Percentiles rank a stretch among this genome's conserved stretches.
These are phyloP conservation scores for Penicillium sp. DNA, from an alignment of 2,329 filamentous ascomycete genomes.

Conservation along the genomic window DNA sequence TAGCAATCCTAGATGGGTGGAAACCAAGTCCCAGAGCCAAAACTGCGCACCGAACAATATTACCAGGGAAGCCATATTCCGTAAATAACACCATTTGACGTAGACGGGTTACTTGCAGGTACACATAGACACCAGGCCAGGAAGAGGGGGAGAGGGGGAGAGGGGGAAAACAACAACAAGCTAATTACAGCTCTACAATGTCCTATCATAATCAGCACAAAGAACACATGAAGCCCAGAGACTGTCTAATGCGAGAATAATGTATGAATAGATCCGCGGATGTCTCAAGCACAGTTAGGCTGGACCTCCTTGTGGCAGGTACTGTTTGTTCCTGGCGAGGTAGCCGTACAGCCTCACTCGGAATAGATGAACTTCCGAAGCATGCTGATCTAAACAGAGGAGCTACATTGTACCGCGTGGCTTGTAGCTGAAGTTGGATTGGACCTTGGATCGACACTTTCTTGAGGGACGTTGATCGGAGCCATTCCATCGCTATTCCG, in stretches of 20 bases:
- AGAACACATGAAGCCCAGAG: background rate
- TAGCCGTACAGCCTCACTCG: background rate
- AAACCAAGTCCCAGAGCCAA: background rate
- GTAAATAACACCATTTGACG: background rate
- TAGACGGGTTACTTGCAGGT: no score
- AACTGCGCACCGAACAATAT: no score
- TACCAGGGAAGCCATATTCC: background rate
- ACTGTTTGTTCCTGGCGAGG: background rate
- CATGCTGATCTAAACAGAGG: background rate
- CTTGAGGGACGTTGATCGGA: background rate
- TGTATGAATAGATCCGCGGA: background rate
- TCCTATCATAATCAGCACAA: background rate
- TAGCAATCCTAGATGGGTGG: no score
- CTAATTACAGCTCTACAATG: background rate
- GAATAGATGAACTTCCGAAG: background rate
- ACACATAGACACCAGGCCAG: no score
- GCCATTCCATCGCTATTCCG: slow-evolving; percentile 10
- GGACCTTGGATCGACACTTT: background rate
- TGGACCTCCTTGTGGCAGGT: background rate
- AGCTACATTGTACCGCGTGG: background rate
- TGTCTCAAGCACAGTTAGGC: background rate
- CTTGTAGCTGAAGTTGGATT: background rate
- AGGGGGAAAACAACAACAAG: background rate
- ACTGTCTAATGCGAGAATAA: background rate
- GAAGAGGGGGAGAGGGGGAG: no score